Conservation (phyloP, 192 early-diverging fungal species). For the Phlyctochytrium bullatum region DNA sequence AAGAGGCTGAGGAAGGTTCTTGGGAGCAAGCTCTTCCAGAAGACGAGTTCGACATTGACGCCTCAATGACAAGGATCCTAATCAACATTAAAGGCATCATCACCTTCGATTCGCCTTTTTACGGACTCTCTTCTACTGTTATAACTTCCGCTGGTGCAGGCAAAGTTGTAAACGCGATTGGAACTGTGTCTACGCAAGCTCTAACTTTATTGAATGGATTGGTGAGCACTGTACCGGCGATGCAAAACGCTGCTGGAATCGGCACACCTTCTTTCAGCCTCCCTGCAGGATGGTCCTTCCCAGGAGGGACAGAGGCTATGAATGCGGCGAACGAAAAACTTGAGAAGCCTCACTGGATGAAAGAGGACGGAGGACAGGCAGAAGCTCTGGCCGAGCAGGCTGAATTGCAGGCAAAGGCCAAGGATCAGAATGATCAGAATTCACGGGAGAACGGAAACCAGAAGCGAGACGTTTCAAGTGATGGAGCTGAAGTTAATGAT, state of each 20-base stretch:
- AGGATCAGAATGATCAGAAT: too few relatives aligned
- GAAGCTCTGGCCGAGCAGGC: too few relatives aligned
- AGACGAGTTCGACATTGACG: neutral
- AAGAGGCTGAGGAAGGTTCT: neutral
- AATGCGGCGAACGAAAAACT: constrained; percentile 52
- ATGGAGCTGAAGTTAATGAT: neutral
- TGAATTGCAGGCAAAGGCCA: neutral
- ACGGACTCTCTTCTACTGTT: constrained; percentile 41
- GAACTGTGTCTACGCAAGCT: neutral
- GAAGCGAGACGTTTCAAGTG: neutral
- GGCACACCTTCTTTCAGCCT: neutral
- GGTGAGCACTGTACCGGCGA: neutral
- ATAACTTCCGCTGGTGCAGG: constrained; percentile 31
- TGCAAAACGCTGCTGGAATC: neutral
- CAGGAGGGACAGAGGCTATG: neutral
- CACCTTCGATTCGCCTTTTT: constrained; percentile 57
- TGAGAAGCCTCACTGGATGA: constrained; percentile 31
- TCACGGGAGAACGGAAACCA: neutral
- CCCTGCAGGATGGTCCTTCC: constrained; percentile 4
- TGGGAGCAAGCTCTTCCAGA: neutral
- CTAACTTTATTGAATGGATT: neutral
- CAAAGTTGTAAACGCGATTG: constrained; percentile 19
- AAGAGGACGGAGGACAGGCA: neutral
- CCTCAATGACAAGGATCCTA: constrained; percentile 17
- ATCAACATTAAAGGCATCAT: constrained; percentile 49